Base-by-base conservation (phyloP, 2,329 filamentous ascomycete species). In the Colletotrichum lini region DNA sequence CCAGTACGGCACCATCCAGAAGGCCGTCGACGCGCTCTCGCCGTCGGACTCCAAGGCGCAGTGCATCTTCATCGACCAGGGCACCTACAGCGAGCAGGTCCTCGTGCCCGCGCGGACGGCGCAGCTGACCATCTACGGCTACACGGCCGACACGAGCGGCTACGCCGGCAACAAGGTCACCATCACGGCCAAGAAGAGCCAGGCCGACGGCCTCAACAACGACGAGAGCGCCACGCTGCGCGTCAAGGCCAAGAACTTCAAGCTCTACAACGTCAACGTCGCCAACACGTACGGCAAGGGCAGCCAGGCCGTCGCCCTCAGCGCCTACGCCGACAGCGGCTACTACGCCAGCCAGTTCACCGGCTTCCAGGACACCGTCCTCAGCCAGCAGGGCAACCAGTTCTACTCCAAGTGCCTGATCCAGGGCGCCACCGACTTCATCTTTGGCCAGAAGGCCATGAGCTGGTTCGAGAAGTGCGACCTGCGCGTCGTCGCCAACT, bases 61-160 rank as follows among this genome's bases (percentile, higher is more conserved):
- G 70, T 88, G 86, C 76, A 90, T 93, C 80, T 92, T 92, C 81
- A 88, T 93, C 78, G 90, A 87, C 45, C 91, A 92, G 1, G 89
- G 89, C 2, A 90, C 86, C 21, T 91, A 91, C 81, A 81, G 80
- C 26, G 89, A 91, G 77, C 89, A 91, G 75, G 88, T 91, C 44
- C 87, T 86, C 69, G 83, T 91, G 23, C 78, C 84, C 7, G 77
- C 79, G 0, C 84, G 87, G 64, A 82, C 80, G 4, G 87, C 86
- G 2, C 80, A 84, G n/a, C 80, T 90, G 47, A 86, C 87, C 35
- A 84, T 90, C 70, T 83, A 81, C 80, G 91, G 91, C 21, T 87
- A 88, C 76, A 91, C 91, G 1, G 77, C 80, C 40, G 83, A 88
- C 72, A 86, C 86, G 4, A 79, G 82, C 12, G 80, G 81, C 18